phyloP scores from a whole-genome alignment of 257 asterid genomes.

The Capsicum chinense region DNA sequence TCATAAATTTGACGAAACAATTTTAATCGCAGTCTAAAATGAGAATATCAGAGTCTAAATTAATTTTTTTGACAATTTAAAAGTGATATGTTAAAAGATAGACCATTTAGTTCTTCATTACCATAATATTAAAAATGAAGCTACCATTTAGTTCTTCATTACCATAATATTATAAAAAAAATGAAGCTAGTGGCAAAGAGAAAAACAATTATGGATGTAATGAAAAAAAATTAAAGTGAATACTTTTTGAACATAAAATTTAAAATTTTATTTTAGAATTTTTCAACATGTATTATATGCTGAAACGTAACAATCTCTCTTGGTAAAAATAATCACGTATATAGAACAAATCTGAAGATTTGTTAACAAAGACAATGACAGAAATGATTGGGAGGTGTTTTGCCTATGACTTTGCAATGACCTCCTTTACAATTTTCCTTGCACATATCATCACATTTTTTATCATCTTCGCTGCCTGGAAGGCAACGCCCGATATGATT shows the following conservation, averaged over 20 bases:
- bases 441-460: not conserved
- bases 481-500: not conserved
- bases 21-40: not conserved
- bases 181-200: not conserved
- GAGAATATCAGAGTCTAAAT: not conserved
- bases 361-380: conserved; percentile 34
- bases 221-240: not conserved
- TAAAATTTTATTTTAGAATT: not conserved
- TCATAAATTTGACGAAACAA: not conserved
- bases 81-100: not conserved
- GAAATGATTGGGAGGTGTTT: conserved; percentile 28
- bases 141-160: not conserved
- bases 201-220: not conserved
- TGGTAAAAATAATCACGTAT: not conserved
- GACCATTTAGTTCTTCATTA: not conserved
- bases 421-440: conserved; percentile 19
- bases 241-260: not conserved
- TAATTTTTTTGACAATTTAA: not conserved
- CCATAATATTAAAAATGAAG: not conserved
- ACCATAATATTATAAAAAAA: not conserved
- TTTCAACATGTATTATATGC: not conserved
- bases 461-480: not conserved
- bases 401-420: conserved; percentile 12
- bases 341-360: not conserved
- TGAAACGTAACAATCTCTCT: not conserved